phyloP scores from a whole-genome alignment of 1,284 basidiomycete species.

The Athelia psychrophila region DNA sequence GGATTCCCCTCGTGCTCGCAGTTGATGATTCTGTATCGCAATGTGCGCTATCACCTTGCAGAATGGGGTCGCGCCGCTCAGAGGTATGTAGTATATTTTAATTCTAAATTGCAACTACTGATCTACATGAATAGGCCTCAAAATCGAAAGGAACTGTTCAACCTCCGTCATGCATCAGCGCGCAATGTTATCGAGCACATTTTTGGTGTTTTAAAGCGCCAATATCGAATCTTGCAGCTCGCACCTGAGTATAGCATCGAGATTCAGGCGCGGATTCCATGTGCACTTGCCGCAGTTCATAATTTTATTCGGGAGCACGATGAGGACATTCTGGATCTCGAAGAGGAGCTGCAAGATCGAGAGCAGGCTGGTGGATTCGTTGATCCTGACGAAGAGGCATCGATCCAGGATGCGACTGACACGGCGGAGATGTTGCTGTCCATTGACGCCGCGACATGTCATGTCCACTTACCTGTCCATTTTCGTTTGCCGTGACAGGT shows the following conservation, averaged over 20 bases:
- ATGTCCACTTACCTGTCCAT: too few species aligned
- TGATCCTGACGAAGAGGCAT: background rate
- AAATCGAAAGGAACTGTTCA: constrained; percentile 37
- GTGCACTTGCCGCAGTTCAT: constrained; percentile 29
- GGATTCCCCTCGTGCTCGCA: constrained; percentile 30
- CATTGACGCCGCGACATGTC: too few species aligned
- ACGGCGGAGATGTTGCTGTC: too few species aligned
- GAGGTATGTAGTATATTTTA: background rate
- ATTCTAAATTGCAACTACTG: background rate
- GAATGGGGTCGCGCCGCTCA: background rate
- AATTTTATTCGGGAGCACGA: constrained; percentile 36
- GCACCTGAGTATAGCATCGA: constrained; percentile 24
- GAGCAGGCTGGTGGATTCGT: constrained; percentile 5
- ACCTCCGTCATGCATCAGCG: constrained; percentile 33
- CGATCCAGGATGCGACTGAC: too few species aligned
- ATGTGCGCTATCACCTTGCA: constrained; percentile 15
- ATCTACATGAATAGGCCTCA: constrained; percentile 18
- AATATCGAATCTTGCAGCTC: constrained; percentile 23
- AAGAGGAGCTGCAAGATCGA: background rate
- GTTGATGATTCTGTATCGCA: constrained; percentile 22
- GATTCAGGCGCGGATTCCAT: constrained; percentile 27
- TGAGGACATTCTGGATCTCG: too few species aligned
- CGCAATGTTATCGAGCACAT: constrained; percentile 37
- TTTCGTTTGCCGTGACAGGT: too few species aligned
- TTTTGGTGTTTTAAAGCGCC: constrained; percentile 38